Percentiles rank a stretch among this genome's conserved stretches.
Conservation (phyloP, 1,284 basidiomycete genomes). For the Exsudoporus floridanus region DNA sequence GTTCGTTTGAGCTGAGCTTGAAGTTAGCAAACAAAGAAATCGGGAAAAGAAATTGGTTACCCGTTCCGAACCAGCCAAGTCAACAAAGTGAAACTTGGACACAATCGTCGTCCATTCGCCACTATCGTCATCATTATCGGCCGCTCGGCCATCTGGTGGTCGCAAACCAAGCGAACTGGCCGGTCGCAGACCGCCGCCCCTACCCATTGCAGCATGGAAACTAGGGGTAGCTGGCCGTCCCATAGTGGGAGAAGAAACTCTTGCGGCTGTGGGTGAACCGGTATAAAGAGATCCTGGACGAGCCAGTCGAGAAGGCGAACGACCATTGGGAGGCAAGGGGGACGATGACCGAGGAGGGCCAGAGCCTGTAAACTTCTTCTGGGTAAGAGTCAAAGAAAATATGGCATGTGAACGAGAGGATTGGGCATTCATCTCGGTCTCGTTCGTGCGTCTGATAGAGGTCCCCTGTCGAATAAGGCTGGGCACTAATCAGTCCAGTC, state of each 20-base stretch:
- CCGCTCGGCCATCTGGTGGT: conserved; percentile 49
- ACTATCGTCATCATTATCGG: conserved; percentile 54
- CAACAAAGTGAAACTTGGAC: conserved; percentile 98
- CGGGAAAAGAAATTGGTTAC: conserved; percentile 44
- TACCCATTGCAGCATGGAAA: conserved; percentile 67
- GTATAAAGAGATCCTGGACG: conserved; percentile 72
- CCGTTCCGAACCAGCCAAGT: conserved; percentile 94
- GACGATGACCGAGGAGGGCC: conserved; percentile 69
- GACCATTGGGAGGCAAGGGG: conserved; percentile 65
- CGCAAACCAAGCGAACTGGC: conserved; percentile 66
- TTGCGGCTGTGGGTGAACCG: conserved; percentile 38
- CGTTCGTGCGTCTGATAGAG: conserved; percentile 88
- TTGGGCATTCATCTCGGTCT: conserved; percentile 98
- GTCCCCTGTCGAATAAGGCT: conserved; percentile 86
- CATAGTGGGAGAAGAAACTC: conserved; percentile 72
- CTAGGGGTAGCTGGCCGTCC: conserved; percentile 74
- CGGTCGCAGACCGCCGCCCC: conserved; percentile 68
- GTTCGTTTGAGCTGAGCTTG: conserved; percentile 79
- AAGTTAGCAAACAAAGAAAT: conserved; percentile 17
- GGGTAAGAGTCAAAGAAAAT: conserved; percentile 92
- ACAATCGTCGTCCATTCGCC: conserved; percentile 88
- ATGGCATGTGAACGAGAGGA: conserved; percentile 98
- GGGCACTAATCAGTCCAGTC: conserved; percentile 23
- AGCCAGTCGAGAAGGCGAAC: conserved; percentile 75
- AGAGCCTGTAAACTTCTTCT: conserved; percentile 76